A percentile compares a stretch with the other conserved stretches of the same genome.
Evolutionary conservation across 441 rosid species (phyloP).

Genomic region (Hypseocharis bilobata): DNA sequence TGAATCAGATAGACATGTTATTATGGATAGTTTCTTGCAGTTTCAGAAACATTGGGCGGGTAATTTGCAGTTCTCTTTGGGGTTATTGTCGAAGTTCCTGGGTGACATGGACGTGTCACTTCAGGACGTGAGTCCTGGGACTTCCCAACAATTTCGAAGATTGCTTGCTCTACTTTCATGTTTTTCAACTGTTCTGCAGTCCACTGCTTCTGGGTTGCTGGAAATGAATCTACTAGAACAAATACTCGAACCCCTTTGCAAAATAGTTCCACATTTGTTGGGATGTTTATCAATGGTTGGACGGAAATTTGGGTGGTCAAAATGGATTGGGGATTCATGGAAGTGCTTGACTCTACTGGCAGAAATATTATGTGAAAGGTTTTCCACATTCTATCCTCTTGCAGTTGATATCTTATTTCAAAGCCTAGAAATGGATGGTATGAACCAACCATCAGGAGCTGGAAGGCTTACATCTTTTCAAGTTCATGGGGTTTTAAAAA

Average conservation of each 20-base stretch:
- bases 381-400: constrained; percentile 58
- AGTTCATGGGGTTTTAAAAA: constrained; percentile 83
- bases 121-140: constrained; percentile 71
- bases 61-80: constrained; percentile 75
- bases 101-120: constrained; percentile 87
- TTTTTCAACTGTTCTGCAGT: constrained; percentile 74
- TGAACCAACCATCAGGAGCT: constrained; percentile 30
- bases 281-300: constrained; percentile 72
- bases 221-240: constrained; percentile 78
- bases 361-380: constrained; percentile 77
- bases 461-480: constrained; percentile 67
- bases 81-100: constrained; percentile 69
- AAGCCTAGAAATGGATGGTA: constrained; percentile 49
- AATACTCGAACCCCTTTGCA: constrained; percentile 61
- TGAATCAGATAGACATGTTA: constrained; percentile 64
- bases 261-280: constrained; percentile 78
- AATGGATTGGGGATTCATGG: constrained; percentile 83
- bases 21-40: constrained; percentile 83
- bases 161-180: constrained; percentile 91
- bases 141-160: constrained; percentile 66
- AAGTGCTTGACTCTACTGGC: constrained; percentile 93
- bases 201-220: constrained; percentile 90
- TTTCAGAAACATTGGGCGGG: constrained; percentile 96
- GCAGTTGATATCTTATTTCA: constrained; percentile 68
- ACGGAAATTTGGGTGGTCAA: constrained; percentile 84